phyloP scores from a whole-genome alignment of 345 rosid genomes.

The Ailanthus altissimus region DNA sequence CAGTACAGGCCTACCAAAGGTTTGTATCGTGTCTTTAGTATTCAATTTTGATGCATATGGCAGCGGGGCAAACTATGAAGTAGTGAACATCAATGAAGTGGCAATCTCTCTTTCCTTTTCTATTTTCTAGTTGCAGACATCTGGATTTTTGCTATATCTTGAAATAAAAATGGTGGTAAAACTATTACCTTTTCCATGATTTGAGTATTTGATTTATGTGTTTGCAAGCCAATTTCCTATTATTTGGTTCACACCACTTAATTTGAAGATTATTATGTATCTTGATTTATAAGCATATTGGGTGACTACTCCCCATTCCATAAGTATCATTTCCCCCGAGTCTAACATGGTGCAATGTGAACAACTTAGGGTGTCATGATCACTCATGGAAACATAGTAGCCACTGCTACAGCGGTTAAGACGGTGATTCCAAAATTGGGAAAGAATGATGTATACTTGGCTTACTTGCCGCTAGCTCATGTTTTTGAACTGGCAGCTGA shows the following conservation, averaged over 20 bases:
- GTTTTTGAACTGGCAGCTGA: conserved; percentile 93
- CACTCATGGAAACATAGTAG: conserved; percentile 77
- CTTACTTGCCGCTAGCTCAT: conserved; percentile 93
- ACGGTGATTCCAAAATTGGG: conserved; percentile 61
- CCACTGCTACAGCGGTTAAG: conserved; percentile 81
- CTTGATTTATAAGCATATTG: not conserved
- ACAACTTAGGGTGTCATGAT: conserved; percentile 86
- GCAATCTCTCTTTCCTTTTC: not conserved
- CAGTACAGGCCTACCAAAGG: conserved; percentile 95
- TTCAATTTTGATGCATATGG: not conserved
- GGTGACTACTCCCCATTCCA: not conserved
- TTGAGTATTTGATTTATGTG: not conserved
- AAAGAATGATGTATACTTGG: conserved; percentile 59
- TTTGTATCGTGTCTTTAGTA: conserved; percentile 24
- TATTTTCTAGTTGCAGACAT: not conserved
- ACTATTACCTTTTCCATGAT: not conserved
- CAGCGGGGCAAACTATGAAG: not conserved
- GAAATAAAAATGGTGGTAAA: not conserved
- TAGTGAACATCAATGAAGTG: not conserved
- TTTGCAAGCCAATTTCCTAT: not conserved
- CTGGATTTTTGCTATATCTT: not conserved
- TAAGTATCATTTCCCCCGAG: not conserved
- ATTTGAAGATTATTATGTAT: not conserved
- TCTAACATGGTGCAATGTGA: conserved; percentile 28
- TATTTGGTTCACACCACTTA: not conserved